Percentiles rank a stretch among this genome's conserved stretches.
Conservation (phyloP, 805 yeast species). For the Metschnikowia corniflorae region DNA sequence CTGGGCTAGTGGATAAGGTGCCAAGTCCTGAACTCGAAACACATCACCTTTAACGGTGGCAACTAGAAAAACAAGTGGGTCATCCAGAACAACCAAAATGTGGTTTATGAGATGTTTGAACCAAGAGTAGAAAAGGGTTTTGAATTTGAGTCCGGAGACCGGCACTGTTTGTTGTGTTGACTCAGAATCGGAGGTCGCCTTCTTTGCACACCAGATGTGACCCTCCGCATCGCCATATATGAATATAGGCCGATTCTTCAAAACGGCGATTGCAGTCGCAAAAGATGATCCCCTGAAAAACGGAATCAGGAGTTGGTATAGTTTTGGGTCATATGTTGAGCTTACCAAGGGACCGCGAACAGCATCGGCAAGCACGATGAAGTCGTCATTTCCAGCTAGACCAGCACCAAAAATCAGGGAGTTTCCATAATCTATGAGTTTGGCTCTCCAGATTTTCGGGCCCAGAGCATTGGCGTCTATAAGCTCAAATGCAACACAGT, state of each 20-base stretch:
- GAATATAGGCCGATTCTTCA: constrained; percentile 2
- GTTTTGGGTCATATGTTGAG: neutral
- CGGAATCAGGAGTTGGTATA: constrained; percentile 1
- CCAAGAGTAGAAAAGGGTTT: constrained; percentile 17
- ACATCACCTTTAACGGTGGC: constrained; percentile 15
- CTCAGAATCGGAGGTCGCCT: neutral
- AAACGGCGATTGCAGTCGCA: constrained; percentile 15
- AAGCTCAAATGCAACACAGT: neutral
- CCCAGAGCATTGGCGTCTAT: neutral
- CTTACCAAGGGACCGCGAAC: constrained; percentile 10
- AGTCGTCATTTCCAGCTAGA: constrained; percentile 7
- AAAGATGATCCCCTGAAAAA: constrained; percentile 11
- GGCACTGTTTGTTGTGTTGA: too few relatives aligned
- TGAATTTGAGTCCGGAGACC: neutral
- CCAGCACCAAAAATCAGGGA: constrained; percentile 14
- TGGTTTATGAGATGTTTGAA: constrained; percentile 30
- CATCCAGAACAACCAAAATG: constrained; percentile 12
- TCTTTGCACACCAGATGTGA: constrained; percentile 17
- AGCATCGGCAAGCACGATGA: constrained; percentile 10
- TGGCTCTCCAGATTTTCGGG: neutral
- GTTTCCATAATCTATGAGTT: neutral
- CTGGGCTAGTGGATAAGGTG: too few relatives aligned
- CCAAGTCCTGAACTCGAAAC: constrained; percentile 6
- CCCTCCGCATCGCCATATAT: constrained; percentile 31
- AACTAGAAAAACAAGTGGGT: constrained; percentile 9